Conservation (phyloP, 176 grass and related monocot genomes). For the Phoenix roebelenii region DNA sequence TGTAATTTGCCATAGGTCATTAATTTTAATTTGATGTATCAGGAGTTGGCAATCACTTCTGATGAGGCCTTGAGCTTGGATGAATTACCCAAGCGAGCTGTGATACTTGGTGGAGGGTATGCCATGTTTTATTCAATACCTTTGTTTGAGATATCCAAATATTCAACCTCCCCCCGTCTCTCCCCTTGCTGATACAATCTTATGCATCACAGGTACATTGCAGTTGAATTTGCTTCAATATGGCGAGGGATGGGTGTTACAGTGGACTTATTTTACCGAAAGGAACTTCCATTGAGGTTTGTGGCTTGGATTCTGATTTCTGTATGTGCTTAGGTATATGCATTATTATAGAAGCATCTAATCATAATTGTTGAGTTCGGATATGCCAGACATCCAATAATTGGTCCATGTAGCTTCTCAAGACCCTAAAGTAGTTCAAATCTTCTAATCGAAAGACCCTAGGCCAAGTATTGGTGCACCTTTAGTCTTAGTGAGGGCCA, state of each 20-base stretch:
- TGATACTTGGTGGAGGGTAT: slow-evolving; percentile 92
- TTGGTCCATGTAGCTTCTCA: too few species aligned
- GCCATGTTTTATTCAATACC: background rate
- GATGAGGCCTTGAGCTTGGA: slow-evolving; percentile 97
- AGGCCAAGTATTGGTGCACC: too few species aligned
- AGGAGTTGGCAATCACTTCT: slow-evolving; percentile 96
- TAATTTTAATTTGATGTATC: slow-evolving; percentile 14
- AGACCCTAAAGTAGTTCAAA: too few species aligned
- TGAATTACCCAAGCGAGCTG: slow-evolving; percentile 69
- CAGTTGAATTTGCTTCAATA: slow-evolving; percentile 98
- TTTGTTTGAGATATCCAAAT: too few species aligned
- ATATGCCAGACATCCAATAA: too few species aligned
- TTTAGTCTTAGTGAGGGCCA: too few species aligned
- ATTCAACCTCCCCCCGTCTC: too few species aligned
- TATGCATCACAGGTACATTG: slow-evolving; percentile 63
- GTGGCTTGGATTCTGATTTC: background rate
- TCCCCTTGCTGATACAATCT: background rate
- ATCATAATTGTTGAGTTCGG: too few species aligned
- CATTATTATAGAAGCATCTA: too few species aligned
- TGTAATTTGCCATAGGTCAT: too few species aligned
- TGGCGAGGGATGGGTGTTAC: slow-evolving; percentile 86
- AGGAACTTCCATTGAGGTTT: slow-evolving; percentile 85
- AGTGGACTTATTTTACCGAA: slow-evolving; percentile 86
- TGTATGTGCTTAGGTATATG: background rate
- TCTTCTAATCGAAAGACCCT: too few species aligned